Conservation (phyloP, 2,329 filamentous ascomycete genomes). For the Chrysoporthe cubensis region DNA sequence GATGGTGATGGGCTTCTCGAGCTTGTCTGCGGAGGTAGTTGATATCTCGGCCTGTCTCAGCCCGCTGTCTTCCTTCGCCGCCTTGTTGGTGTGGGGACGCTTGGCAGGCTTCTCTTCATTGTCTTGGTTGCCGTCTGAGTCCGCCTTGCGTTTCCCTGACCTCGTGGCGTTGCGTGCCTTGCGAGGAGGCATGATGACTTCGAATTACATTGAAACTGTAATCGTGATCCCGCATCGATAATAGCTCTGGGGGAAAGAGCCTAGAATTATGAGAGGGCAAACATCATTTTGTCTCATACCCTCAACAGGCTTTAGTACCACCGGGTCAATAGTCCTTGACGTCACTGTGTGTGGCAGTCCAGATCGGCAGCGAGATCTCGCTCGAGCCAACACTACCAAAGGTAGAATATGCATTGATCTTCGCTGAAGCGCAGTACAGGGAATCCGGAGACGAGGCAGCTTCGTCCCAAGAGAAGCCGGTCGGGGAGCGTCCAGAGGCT, state of each 20-base stretch:
- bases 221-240: too few species aligned
- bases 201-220: background rate
- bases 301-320: background rate
- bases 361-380: background rate
- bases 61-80: background rate
- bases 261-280: background rate
- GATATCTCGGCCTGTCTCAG: slow-evolving; percentile 5
- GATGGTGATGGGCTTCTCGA: slow-evolving; percentile 27
- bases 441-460: too few species aligned
- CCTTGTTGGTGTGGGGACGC: background rate
- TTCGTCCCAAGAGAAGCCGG: too few species aligned
- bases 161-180: background rate
- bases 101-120: background rate
- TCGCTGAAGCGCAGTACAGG: background rate
- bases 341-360: background rate
- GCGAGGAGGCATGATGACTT: background rate
- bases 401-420: background rate
- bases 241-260: too few species aligned
- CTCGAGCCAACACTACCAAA: background rate
- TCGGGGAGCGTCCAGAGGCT: too few species aligned
- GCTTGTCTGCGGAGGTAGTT: background rate
- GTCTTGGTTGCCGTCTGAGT: background rate
- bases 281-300: background rate
- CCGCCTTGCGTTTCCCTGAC: slow-evolving; percentile 8
- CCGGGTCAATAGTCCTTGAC: background rate